Evolutionary conservation across 768 basidiomycete species (phyloP), one percentile per base, ranked within the genome.

Genomic region (Rhodotorula toruloides): DNA sequence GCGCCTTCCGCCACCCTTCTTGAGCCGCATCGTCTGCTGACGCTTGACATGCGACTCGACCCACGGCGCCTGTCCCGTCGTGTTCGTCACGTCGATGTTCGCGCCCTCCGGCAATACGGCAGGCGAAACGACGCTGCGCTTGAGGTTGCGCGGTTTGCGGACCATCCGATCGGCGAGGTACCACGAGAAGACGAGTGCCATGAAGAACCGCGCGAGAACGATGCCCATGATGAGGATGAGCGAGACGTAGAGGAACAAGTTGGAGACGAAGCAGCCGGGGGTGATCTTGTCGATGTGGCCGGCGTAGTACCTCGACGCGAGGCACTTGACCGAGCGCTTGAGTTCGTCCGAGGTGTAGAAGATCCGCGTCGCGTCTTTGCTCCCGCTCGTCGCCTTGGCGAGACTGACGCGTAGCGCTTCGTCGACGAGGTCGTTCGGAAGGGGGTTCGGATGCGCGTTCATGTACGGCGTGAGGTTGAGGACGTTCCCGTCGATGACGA

Each of bases 111-210:
- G 94, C 84, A 99, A 84, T 65, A 99, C 94, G 1, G 90, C 89
- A 25, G 94, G 94, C 74, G 89, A 91, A 76, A 99, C 90, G 56
- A 85, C 94, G 21, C 86, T 84, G 49, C 90, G 83, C 70, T 87
- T 85, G 42, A 97, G 81, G 57, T 90, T 83, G 65, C 82, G 83
- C 1, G 90, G 90, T 32, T 90, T 85, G 17, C 85, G 85, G 25
- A 91, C 88, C 40, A 98, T 83, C 60, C 83, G 83, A 13, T 83
- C 84, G 16, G 92, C 93, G 54, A 98, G 80, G 81, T 90, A 94
- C 96, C 96, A 99, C 74, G 85, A 91, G 83, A 98, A 99, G 47
- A 94, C 77, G 77, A 90, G 90, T 1, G 96, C 96, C 94, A 99
- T 97, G 73, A 82, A 78, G 79, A 98, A 99, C 42, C 96, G 89